Evolutionary conservation across 2,329 filamentous ascomycete genomes (phyloP), one percentile per base, ranked within the genome.

Genomic region (Calonectria henricotiae): DNA sequence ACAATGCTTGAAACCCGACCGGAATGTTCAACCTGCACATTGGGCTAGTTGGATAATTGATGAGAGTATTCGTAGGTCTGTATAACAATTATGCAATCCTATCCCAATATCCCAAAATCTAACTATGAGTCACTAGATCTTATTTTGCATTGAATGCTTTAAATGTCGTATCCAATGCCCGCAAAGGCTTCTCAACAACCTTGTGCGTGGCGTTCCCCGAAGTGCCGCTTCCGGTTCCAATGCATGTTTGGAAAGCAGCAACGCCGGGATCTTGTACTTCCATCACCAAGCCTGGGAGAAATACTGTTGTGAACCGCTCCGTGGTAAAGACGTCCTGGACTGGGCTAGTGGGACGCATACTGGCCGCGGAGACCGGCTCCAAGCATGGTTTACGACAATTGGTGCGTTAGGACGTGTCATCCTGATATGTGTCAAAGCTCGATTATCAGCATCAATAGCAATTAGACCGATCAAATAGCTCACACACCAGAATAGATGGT

Each of bases 31-130:
- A 12, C 20, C 37, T 11, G 5, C 54, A 2, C 35, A 60, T 41
- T 60, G 54, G 54, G 35, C 13, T 20, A n/a, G 37, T 17, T 60
- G 54, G 54, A 43, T 60, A 41, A 39, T 60, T 41, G 6, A 60
- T 15, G 54, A 60, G 37, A 60, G 54, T 12, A 60, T 27, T 30
- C 54, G 54, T n/a, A 39, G 54, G 54, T 60, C n/a, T 25, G 51
- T 27, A 25, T n/a, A 23, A 55, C 23, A 1, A 13, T 17, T 25
- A 0, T n/a, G 4, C 20, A 13, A 6, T n/a, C 3, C n/a, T 15
- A n/a, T 9, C 8, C 5, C 20, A 5, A 60, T 23, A 20, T 23
- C 13, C 20, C 12, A 30, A 17, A n/a, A 20, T 15, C n/a, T 43
- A 17, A 60, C 9, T 1, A 9, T 11, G 1, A n/a, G 13, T n/a